Base-by-base conservation (phyloP, 805 yeast species). In the Ogataea methanolica region DNA sequence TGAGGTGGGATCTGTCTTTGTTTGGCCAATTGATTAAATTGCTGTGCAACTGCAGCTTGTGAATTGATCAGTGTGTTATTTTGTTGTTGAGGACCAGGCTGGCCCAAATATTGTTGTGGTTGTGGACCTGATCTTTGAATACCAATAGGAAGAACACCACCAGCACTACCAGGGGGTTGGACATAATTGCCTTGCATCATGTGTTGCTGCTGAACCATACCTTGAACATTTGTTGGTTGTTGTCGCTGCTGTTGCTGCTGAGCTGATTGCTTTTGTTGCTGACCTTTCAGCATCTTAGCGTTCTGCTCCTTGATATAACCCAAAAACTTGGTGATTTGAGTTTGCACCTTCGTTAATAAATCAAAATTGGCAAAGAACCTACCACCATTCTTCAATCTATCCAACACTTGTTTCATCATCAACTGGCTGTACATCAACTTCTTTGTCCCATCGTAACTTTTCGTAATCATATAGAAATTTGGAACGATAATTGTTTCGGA, bases 381-480 rank as follows among this genome's bases (percentile, higher is more conserved):
- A 12, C 66, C 65, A 5, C 57, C 53, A 33, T 53, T 54, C 48
- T 82, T 77, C 54, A 88, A 71, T 41, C 78, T 82, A 44, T 88
- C 94, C 55, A 83, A 68, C 50, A 88, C 85, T 60, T 83, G 85
- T 58, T 81, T 83, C 39, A 88, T 81, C 83, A 88, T 83, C 50
- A 81, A 76, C 65, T 88, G 83, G 74, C 87, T 79, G 61, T 86
- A 91, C 50, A 90, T 74, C 49, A 90, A 76, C 55, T 87, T 78
- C 58, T 80, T 82, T 1, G 96, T 85, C 9, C 88, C 91, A 43
- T 82, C 87, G 42, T 74, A 76, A 62, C 85, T 86, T 56, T 83
- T 81, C 1, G 96, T 85, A 50, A 88, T 72, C 49, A 85, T 76
- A 60, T 79, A 89, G 58, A 87, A 88, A 59, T 86, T 82, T 35